Evolutionary conservation across 495 filamentous ascomycete genomes (phyloP), one percentile per base, ranked within the genome.

Genomic region (Talaromyces nanjingensis): DNA sequence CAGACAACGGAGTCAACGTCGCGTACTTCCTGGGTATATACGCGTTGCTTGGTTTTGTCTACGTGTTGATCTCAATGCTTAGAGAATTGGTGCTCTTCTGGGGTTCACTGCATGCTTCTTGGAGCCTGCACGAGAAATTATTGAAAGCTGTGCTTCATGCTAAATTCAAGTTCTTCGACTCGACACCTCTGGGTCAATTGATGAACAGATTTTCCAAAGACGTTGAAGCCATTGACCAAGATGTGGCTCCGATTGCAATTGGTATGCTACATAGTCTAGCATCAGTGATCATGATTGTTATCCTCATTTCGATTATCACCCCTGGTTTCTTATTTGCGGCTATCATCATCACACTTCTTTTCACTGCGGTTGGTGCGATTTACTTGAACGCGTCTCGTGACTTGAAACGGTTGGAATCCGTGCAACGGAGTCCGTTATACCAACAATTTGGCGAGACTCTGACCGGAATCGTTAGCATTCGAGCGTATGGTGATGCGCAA

Each of bases 151-250:
- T 99, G 29, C 88, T 91, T 62, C 87, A 92, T 59, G 96, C 96
- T 16, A 91, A 91, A 70, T 96, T 98, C 78, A 90, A 90, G 66
- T 99, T 99, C 80, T 99, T 99, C 71, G 96, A 99, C 72, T 91
- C 91, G 2, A 99, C 96, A 2, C 96, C 96, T 6, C 84, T 97
- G 0, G 96, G 96, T 12, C 94, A 97, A 74, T 82, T 99, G 66
- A 98, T 98, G 90, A 99, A 99, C 73, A 83, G 96, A 42, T 99
- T 99, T 75, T 97, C 93, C 65, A 98, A 97, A 74, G 96, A 98
- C 74, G 82, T 98, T 27, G 94, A 99, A 72, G 86, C 92, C 5
- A 81, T 99, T 64, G 96, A 99, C 66, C 96, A 99, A 73, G 94
- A 98, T 72, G 89, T 98, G 63, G 92, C 94, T 1, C 90, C 93